Percentiles rank a stretch among this genome's conserved stretches.
Conservation (phyloP, 345 rosid genomes). For the Hibiscus tridactylites region DNA sequence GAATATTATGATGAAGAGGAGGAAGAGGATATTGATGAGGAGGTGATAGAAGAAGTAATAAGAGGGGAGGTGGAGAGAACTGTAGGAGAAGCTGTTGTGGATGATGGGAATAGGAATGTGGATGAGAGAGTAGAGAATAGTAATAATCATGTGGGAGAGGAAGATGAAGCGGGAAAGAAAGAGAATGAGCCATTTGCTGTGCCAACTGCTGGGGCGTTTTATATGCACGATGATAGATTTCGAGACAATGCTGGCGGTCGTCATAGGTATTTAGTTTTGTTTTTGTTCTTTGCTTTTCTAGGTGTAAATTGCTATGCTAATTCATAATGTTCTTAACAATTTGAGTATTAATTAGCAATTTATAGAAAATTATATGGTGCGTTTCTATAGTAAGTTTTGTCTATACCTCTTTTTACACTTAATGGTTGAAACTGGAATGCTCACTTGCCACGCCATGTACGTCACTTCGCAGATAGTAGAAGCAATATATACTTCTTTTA, state of each 20-base stretch:
- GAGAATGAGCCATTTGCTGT: conserved; percentile 82
- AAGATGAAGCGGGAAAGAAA: conserved; percentile 41
- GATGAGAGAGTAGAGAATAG: conserved; percentile 6
- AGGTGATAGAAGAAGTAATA: conserved; percentile 21
- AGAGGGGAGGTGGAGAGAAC: neutral
- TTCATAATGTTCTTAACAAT: neutral
- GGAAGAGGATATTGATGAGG: conserved; percentile 35
- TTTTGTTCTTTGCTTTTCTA: neutral
- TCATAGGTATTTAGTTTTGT: conserved; percentile 35
- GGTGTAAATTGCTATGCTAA: neutral
- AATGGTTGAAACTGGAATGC: neutral
- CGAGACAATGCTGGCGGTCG: conserved; percentile 55
- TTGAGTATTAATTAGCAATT: neutral
- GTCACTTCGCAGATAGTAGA: neutral
- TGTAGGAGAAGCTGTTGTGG: neutral
- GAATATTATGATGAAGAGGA: conserved; percentile 16
- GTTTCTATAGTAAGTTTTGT: neutral
- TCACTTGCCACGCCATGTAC: neutral
- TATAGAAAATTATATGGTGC: neutral
- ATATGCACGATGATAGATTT: conserved; percentile 95
- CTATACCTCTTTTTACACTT: neutral
- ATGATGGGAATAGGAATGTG: neutral
- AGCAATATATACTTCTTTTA: neutral
- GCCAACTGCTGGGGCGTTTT: conserved; percentile 97
- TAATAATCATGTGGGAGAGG: conserved; percentile 26